Percentiles rank a stretch among this genome's conserved stretches.
phyloP scores from a whole-genome alignment of 768 basidiomycete species.

The Boletellus ananiceps region DNA sequence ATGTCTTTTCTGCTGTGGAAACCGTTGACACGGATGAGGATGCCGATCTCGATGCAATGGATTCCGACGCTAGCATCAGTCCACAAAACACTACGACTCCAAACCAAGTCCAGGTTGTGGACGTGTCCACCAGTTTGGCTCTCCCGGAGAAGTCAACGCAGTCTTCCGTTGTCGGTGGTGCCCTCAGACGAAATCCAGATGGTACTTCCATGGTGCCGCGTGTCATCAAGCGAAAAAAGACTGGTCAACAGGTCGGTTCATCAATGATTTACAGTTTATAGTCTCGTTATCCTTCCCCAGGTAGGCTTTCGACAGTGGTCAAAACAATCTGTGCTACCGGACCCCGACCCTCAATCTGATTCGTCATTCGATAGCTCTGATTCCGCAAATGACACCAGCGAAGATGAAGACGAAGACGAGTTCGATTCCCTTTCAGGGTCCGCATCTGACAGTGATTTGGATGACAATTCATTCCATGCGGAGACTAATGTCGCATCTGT shows the following conservation, averaged over 20 bases:
- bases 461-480: conserved; percentile 14
- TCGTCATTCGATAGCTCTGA: conserved; percentile 77
- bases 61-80: conserved; percentile 18
- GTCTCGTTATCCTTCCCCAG: conserved; percentile 21
- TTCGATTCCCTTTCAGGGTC: conserved; percentile 11
- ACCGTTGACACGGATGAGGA: conserved; percentile 30
- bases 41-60: conserved; percentile 31
- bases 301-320: conserved; percentile 51
- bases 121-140: conserved; percentile 10
- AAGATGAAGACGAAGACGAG: conserved; percentile 23
- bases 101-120: conserved; percentile 12
- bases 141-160: conserved; percentile 12
- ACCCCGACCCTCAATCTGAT: conserved; percentile 40
- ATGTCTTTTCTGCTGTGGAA: conserved; percentile 14
- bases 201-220: conserved; percentile 52
- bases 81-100: not conserved
- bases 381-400: conserved; percentile 55
- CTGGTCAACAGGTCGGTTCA: conserved; percentile 41
- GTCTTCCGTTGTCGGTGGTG: conserved; percentile 48
- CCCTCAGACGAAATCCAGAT: conserved; percentile 61
- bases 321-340: conserved; percentile 26
- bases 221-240: conserved; percentile 40
- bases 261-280: conserved; percentile 1
- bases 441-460: conserved; percentile 17
- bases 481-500: conserved; percentile 18